Evolutionary conservation across 108 stramenopile genomes (phyloP).

Genomic region (Pseudonitzschia multistriata): DNA sequence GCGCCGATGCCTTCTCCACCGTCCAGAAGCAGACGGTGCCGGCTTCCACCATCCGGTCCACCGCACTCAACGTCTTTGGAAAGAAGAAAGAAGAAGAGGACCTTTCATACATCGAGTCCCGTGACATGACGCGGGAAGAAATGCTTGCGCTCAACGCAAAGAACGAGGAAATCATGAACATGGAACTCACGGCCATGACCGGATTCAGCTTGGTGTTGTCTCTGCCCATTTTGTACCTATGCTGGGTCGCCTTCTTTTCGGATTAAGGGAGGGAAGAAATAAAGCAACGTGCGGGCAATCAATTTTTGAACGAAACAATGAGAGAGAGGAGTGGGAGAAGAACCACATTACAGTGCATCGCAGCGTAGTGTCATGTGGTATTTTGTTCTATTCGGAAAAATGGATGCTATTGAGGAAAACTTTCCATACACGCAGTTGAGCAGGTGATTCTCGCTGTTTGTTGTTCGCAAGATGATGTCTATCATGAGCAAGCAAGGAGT

Average conservation of each 20-base stretch:
- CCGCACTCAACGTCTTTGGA: conserved; percentile 33
- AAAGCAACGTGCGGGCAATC: no score
- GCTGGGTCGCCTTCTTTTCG: conserved; percentile 87
- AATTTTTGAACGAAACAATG: no score
- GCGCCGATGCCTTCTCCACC: conserved; percentile 1
- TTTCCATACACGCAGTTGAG: no score
- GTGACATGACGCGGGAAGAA: conserved; percentile 83
- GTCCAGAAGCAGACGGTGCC: neutral
- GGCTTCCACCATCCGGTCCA: neutral
- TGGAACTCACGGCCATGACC: conserved; percentile 74
- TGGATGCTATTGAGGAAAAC: no score
- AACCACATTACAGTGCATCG: no score
- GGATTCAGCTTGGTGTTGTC: conserved; percentile 68
- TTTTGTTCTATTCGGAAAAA: no score
- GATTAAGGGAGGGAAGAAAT: conserved; percentile 28
- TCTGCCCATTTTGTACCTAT: conserved; percentile 82
- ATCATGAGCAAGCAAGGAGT: no score
- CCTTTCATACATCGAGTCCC: conserved; percentile 63
- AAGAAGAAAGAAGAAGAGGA: conserved; percentile 72
- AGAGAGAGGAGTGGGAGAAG: no score
- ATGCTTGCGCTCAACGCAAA: conserved; percentile 68
- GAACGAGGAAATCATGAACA: conserved; percentile 79
- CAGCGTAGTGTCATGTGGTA: no score
- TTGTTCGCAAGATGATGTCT: no score
- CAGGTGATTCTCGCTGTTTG: no score